Percentiles rank a stretch among this genome's conserved stretches.
Evolutionary conservation across 495 filamentous ascomycete genomes (phyloP).

Genomic region (Penicillium crystallinum): DNA sequence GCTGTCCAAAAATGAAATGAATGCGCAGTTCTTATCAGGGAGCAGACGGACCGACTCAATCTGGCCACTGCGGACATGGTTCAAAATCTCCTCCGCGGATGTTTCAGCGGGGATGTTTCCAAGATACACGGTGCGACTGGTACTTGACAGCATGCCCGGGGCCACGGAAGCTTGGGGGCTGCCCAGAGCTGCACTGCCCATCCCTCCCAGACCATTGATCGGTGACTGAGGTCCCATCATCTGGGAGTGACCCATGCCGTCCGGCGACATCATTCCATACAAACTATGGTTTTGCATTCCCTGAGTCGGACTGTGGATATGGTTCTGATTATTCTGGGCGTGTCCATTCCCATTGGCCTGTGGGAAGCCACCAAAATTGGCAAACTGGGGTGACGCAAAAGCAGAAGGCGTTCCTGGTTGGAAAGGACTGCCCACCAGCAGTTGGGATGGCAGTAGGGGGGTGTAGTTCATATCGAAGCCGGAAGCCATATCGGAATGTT

Average conservation of each 20-base stretch:
- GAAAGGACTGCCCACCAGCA: constrained; percentile 93
- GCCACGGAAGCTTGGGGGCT: constrained; percentile 66
- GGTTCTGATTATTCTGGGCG: constrained; percentile 51
- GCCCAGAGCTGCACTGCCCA: constrained; percentile 53
- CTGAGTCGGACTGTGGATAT: constrained; percentile 56
- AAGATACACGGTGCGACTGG: constrained; percentile 92
- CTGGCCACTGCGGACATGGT: constrained; percentile 94
- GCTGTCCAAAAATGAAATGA: constrained; percentile 96
- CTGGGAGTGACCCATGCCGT: constrained; percentile 65
- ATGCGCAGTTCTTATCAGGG: constrained; percentile 98
- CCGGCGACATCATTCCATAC: constrained; percentile 73
- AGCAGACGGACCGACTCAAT: constrained; percentile 96
- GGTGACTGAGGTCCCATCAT: constrained; percentile 81
- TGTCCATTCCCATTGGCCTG: constrained; percentile 59
- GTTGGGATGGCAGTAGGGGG: constrained; percentile 85
- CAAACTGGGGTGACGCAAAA: constrained; percentile 87
- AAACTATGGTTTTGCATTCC: constrained; percentile 62
- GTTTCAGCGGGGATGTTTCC: constrained; percentile 98
- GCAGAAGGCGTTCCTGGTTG: constrained; percentile 88
- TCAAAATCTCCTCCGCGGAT: constrained; percentile 94
- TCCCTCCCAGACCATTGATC: constrained; percentile 61
- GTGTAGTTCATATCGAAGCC: constrained; percentile 98
- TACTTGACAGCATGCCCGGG: constrained; percentile 78
- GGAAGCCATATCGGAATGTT: constrained; percentile 72
- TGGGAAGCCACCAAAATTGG: constrained; percentile 72